phyloP scores from a whole-genome alignment of 495 filamentous ascomycete genomes.

The Xylona heveae region DNA sequence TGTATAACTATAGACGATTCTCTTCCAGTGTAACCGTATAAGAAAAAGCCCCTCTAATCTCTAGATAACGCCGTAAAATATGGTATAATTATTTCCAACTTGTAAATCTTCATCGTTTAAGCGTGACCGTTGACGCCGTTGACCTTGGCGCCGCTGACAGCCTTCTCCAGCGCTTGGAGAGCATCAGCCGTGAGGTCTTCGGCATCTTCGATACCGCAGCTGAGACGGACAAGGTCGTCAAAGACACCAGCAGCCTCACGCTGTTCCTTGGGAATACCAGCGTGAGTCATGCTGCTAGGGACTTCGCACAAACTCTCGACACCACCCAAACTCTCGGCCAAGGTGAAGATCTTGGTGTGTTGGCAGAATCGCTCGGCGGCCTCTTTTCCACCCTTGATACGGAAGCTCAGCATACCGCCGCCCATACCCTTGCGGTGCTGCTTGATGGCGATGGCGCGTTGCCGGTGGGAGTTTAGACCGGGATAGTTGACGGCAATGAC shows the following conservation, averaged over 20 bases:
- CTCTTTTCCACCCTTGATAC: slow-evolving; percentile 67
- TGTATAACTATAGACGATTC: too few relatives aligned
- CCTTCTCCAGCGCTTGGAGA: slow-evolving; percentile 62
- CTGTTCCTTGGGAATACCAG: slow-evolving; percentile 76
- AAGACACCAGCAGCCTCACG: slow-evolving; percentile 86
- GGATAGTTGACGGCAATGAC: slow-evolving; percentile 90
- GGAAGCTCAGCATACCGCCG: slow-evolving; percentile 94
- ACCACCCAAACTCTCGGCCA: slow-evolving; percentile 84
- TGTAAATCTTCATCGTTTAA: too few relatives aligned
- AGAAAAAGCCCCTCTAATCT: too few relatives aligned
- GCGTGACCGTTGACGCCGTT: slow-evolving; percentile 10
- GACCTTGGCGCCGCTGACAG: slow-evolving; percentile 30
- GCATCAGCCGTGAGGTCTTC: slow-evolving; percentile 70
- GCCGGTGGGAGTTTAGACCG: slow-evolving; percentile 66
- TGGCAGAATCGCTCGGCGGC: slow-evolving; percentile 89
- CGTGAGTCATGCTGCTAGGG: slow-evolving; percentile 87
- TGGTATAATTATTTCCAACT: too few relatives aligned
- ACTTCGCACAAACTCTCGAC: slow-evolving; percentile 86
- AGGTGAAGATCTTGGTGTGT: slow-evolving; percentile 67
- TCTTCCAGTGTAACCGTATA: too few relatives aligned
- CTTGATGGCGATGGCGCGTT: slow-evolving; percentile 61
- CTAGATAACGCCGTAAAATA: too few relatives aligned
- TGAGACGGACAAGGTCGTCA: slow-evolving; percentile 86
- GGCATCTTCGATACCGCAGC: slow-evolving; percentile 83
- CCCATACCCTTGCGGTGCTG: slow-evolving; percentile 92